phyloP scores from a whole-genome alignment of 305 asterid species.

The Rubia peregrina region DNA sequence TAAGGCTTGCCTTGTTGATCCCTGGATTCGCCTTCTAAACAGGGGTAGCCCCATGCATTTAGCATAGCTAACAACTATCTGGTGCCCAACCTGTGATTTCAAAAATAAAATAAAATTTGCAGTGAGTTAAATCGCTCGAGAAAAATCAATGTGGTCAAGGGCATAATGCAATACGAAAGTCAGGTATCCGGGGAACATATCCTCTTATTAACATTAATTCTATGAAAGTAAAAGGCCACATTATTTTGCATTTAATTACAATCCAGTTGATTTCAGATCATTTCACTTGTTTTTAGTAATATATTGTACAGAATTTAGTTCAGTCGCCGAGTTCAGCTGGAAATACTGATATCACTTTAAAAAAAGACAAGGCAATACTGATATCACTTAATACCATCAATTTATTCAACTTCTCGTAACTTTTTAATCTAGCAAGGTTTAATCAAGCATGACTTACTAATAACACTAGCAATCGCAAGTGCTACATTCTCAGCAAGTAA shows the following conservation, averaged over 20 bases:
- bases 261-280: background rate
- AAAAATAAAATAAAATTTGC: conserved; percentile 5
- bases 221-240: background rate
- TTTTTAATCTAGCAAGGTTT: background rate
- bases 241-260: background rate
- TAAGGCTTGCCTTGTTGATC: conserved; percentile 66
- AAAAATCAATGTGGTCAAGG: background rate
- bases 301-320: too few relatives aligned
- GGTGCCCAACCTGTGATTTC: conserved; percentile 79
- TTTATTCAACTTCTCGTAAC: background rate
- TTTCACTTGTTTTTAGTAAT: background rate
- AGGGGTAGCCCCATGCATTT: conserved; percentile 84
- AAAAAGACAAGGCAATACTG: background rate
- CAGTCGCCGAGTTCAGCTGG: background rate
- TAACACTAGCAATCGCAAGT: background rate
- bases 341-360: too few relatives aligned
- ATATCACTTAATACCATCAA: background rate
- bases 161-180: background rate
- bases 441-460: background rate
- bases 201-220: background rate
- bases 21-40: conserved; percentile 82
- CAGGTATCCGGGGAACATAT: background rate
- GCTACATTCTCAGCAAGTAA: background rate
- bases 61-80: conserved; percentile 69
- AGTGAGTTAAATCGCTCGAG: background rate